Evolutionary conservation across 2,329 filamentous ascomycete species (phyloP), one percentile per base, ranked within the genome.

Genomic region (Verticillium alfalfae): DNA sequence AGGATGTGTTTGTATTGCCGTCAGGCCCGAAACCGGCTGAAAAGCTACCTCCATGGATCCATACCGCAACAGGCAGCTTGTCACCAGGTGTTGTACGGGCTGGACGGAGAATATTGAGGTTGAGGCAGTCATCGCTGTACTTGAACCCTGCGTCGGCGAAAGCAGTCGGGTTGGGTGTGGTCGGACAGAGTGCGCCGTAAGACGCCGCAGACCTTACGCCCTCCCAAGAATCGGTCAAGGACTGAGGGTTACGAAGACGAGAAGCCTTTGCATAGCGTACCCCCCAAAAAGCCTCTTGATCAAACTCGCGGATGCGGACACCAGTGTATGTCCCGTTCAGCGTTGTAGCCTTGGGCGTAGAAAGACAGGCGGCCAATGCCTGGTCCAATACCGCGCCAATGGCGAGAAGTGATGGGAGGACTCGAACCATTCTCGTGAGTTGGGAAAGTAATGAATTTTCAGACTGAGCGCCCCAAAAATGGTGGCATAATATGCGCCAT

Each of bases 21-120:
- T 84, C 79, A 63, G 68, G 31, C 70, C 67, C 68, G 15, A 61
- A 64, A 2, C 72, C 72, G 63, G 66, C 66, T 18, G 39, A 57
- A 15, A 73, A 60, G 16, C 70, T 69, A 31, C 72, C 72, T 18
- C 79, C 79, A 61, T 87, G 81, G 54, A 87, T 85, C 83, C 84
- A 87, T 0, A 86, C 77, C 8, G 77, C 78, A 8, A 87, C 81
- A 0, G 85, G 85, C 2, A 88, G 75, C 12, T 72, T 76, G 3
- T 70, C 70, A 7, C 67, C 66, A 39, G 70, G 63, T 12, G 75
- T 69, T 7, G 78, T 73, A 5, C 80, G 79, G 9, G 79, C 71
- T 0, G 84, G 84, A 3, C 86, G 79, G 34, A 89, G 75, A 5
- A 89, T 78, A 66, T 88, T 88, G 64, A 88, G 72, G 56, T 83